Base-by-base conservation (phyloP, 495 filamentous ascomycete species). In the Xylaria grammica region DNA sequence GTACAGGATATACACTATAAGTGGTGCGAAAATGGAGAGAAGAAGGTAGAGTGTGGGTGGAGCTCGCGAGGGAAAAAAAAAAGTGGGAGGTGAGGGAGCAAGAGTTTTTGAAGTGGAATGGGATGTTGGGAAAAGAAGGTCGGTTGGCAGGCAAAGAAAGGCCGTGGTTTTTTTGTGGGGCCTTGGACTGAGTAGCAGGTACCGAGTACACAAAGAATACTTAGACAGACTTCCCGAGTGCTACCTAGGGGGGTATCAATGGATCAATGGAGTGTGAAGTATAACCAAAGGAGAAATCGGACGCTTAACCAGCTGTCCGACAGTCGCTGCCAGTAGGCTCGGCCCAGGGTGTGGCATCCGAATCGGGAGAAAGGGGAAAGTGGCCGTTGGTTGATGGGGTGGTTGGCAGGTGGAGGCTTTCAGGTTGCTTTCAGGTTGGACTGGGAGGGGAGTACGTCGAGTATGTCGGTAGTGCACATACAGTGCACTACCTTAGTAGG, bases 41-140 rank as follows among this genome's bases (percentile, higher is more conserved):
- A 49, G 65, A 58, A 54, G 52, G 59, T 50, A 53, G 53, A 64
- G 62, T 30, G 62, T 58, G 62, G 60, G 65, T 64, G 64, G 70
- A 70, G 65, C 65, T 59, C 57, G 67, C 50, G 66, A 70, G 57
- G 60, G n/a, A n/a, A 55, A 66, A 69, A 72, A 61, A 69, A 52
- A 57, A 62, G 57, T 57, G 62, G 53, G 62, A 57, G 53, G 44
- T 26, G 29, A 34, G 53, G 30, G 45, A 38, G 61, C 44, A 20
- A 50, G 5, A 22, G 40, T 32, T 61, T 60, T 50, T 61, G 58
- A 61, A 40, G 36, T 50, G 20, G 40, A 61, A n/a, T n/a, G n/a
- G n/a, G n/a, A n/a, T n/a, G n/a, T n/a, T n/a, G 17, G 48, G 58
- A 42, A 48, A 42, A n/a, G 6, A 48, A 20, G 40, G 30, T 48